Percentiles rank a stretch among this genome's conserved stretches.
Conservation (phyloP, 352 stramenopile species). For the Lagenidium sp. region DNA sequence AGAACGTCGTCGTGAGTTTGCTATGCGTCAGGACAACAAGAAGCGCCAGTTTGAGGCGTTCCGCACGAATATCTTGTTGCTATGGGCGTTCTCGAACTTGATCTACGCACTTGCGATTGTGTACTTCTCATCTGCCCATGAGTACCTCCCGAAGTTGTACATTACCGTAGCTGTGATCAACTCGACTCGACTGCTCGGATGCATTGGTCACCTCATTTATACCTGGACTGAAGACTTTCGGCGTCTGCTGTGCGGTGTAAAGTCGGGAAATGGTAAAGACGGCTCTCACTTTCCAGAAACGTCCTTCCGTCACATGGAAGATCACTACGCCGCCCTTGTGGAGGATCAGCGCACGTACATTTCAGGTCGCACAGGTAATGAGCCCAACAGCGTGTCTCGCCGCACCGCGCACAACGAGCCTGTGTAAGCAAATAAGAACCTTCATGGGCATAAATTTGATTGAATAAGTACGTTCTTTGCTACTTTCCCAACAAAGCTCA, state of each 20-base stretch:
- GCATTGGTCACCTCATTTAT: conserved; percentile 68
- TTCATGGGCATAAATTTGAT: no score
- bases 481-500: no score
- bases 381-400: no score
- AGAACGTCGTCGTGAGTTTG: conserved; percentile 53
- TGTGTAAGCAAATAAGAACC: no score
- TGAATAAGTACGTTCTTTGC: no score
- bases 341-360: conserved; percentile 53
- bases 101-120: conserved; percentile 70
- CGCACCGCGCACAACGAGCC: no score
- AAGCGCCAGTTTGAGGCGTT: conserved; percentile 80
- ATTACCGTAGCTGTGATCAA: conserved; percentile 65
- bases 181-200: conserved; percentile 47
- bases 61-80: conserved; percentile 71
- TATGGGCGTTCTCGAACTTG: conserved; percentile 79
- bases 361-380: no score
- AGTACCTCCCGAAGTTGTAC: conserved; percentile 67
- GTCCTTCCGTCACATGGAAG: conserved; percentile 53
- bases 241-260: neutral
- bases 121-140: conserved; percentile 40
- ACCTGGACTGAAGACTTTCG: conserved; percentile 31
- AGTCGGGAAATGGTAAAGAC: conserved; percentile 42
- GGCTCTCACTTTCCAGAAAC: conserved; percentile 26
- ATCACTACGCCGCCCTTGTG: conserved; percentile 60
- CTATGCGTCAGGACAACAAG: conserved; percentile 41